Percentiles rank a stretch among this genome's conserved stretches.
These are phyloP conservation scores for Phoma sp. DNA, from an alignment of 2,329 filamentous ascomycete species.

Conservation along the genomic window DNA sequence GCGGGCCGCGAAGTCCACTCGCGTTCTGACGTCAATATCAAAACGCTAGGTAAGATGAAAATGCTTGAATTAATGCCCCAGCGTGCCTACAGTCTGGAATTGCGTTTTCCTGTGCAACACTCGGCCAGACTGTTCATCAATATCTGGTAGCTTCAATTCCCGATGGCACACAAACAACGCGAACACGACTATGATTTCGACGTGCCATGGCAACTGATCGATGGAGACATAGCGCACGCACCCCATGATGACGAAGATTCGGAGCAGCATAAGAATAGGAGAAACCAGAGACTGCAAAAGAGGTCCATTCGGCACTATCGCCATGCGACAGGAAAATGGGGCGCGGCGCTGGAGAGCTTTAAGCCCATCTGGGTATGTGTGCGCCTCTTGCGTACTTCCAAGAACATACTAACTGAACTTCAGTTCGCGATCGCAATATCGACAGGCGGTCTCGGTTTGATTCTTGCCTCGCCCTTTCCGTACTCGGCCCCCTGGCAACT, in stretches of 20 bases:
- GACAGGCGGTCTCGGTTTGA: conserved; percentile 9
- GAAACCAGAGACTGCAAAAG: not conserved
- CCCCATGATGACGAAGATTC: conserved; percentile 5
- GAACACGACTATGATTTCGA: conserved; percentile 15
- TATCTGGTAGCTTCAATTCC: not conserved
- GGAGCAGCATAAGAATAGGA: conserved; percentile 14
- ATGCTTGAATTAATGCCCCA: not conserved
- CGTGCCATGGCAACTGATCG: conserved; percentile 7
- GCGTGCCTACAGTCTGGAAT: not conserved
- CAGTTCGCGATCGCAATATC: conserved; percentile 12
- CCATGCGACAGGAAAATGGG: conserved; percentile 12
- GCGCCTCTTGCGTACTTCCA: not conserved
- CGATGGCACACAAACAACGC: conserved; percentile 7
- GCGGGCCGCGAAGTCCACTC: not conserved
- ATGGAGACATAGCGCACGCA: conserved; percentile 1
- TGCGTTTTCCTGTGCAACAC: not conserved
- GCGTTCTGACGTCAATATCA: conserved; percentile 7
- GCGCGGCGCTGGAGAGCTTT: conserved; percentile 9
- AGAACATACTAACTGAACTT: not conserved
- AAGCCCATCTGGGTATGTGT: conserved; percentile 11
- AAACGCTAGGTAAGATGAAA: not conserved
- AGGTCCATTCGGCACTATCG: conserved; percentile 10
- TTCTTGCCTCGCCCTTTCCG: conserved; percentile 9
- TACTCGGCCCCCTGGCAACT: conserved; percentile 13
- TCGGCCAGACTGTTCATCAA: not conserved